Evolutionary conservation across 129 eudicot species (phyloP), one percentile per base, ranked within the genome.

Genomic region (Pseudognaphalium luteoalbum): DNA sequence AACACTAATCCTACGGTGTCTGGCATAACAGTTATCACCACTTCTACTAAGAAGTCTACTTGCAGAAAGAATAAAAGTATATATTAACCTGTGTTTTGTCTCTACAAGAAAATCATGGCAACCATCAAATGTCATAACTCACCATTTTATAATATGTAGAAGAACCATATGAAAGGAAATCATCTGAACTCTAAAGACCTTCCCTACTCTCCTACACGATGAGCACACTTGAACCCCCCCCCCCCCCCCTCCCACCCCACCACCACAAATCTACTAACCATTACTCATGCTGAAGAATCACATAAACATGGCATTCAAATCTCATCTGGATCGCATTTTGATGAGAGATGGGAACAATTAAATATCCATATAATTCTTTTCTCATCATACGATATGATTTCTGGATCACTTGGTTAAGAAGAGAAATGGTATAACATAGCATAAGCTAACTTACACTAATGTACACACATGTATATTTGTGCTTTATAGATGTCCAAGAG

Each of bases 91-190:
- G 4, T 52, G 51, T n/a, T 67, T 16, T 66, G 28, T 35, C 41
- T 67, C 22, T 30, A 61, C 69, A 22, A 4, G 60, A 15, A 74
- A 22, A 34, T 70, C 54, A 47, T 14, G 54, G 54, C 54, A 47
- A 60, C 69, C 28, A 73, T 73, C 78, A 39, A n/a, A 60, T 21
- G 17, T 59, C 58, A 73, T 17, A 62, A 63, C 20, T 63, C 71
- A 9, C 71, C 71, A 63, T 10, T 29, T 30, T 64, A n/a, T 32
- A 4, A 15, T 60, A 33, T 51, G 28, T 35, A 60, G 28, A 59
- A 22, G 78, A 75, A 17, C 17, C 16, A 8, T 42, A 51, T 30
- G 25, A 39, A 39, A 2, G 14, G 8, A 39, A 39, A 7, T 39
- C 14, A 39, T 39, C 44, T 39, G 44, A 39, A 39, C 44, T 39